Percentiles rank a stretch among this genome's conserved stretches.
Conservation (phyloP, 371 early-diverging fungal species). For the Mortierella sp. region DNA sequence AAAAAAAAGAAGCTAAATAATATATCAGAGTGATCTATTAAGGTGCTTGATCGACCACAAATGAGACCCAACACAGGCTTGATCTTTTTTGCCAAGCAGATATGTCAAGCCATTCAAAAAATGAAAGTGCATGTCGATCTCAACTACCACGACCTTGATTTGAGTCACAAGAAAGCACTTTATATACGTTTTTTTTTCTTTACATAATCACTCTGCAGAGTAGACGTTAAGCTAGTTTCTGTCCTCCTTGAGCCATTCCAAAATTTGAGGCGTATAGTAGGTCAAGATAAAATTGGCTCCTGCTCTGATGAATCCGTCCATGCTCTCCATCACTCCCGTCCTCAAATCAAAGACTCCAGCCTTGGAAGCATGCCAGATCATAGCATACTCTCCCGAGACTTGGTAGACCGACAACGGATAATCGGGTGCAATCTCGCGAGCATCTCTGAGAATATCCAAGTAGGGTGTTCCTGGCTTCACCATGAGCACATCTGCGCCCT, state of each 20-base stretch:
- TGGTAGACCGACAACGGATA: conserved; percentile 90
- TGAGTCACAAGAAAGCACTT: conserved; percentile 4
- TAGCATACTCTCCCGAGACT: conserved; percentile 96
- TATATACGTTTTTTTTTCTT: not conserved
- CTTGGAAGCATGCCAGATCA: conserved; percentile 91
- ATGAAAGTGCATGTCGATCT: too few relatives aligned
- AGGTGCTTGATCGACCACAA: too few relatives aligned
- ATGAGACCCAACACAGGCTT: too few relatives aligned
- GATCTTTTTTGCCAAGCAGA: not conserved
- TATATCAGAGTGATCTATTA: too few relatives aligned
- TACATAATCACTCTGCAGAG: not conserved
- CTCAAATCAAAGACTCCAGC: conserved; percentile 90
- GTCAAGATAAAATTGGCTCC: conserved; percentile 93
- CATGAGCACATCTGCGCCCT: conserved; percentile 97
- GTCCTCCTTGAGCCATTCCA: conserved; percentile 84
- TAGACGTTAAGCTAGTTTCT: conserved; percentile 2
- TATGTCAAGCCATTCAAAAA: not conserved
- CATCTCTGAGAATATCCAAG: conserved; percentile 94
- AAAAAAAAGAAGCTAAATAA: not conserved
- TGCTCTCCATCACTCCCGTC: conserved; percentile 87
- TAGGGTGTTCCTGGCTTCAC: conserved; percentile 97
- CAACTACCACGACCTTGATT: not conserved
- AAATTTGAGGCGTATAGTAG: conserved; percentile 93
- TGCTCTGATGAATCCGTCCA: conserved; percentile 88
- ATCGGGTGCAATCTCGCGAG: conserved; percentile 79